These are phyloP conservation scores for Phialophora expanda DNA, from an alignment of 2,329 filamentous ascomycete genomes.

Conservation along the genomic window DNA sequence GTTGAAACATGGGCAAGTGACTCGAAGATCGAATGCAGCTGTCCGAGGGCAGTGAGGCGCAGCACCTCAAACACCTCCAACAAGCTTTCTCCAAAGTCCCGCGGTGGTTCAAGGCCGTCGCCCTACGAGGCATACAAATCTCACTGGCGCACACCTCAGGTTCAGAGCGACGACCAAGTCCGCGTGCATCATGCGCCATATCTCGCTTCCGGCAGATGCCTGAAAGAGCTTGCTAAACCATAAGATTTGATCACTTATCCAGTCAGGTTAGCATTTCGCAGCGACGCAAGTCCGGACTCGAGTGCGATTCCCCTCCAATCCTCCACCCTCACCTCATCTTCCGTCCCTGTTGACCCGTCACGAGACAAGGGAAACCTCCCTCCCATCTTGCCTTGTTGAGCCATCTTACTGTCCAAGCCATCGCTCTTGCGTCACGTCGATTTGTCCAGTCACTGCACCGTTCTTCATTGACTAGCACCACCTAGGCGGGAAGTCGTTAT, in stretches of 20 bases:
- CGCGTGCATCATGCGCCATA: conserved; percentile 9
- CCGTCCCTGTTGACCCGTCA: conserved; percentile 16
- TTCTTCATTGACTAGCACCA: conserved; percentile 15
- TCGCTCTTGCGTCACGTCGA: conserved; percentile 30
- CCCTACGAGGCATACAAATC: conserved; percentile 15
- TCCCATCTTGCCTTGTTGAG: conserved; percentile 19
- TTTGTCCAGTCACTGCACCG: conserved; percentile 17
- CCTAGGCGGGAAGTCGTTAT: conserved; percentile 9
- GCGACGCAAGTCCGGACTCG: conserved; percentile 3
- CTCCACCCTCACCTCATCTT: conserved; percentile 24
- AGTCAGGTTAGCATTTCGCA: conserved; percentile 14
- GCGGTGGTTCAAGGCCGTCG: background rate
- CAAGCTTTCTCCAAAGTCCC: conserved; percentile 8
- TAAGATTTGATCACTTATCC: conserved; percentile 17
- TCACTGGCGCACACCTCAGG: conserved; percentile 2
- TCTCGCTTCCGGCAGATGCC: conserved; percentile 21
- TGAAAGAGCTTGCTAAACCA: conserved; percentile 11
- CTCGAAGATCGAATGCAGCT: conserved; percentile 11
- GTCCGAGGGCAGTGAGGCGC: conserved; percentile 9
- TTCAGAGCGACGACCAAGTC: conserved; percentile 6
- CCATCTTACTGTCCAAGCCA: conserved; percentile 27
- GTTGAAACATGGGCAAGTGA: conserved; percentile 11
- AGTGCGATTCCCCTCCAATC: conserved; percentile 12
- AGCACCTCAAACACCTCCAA: conserved; percentile 1
- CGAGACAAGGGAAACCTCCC: conserved; percentile 22